Evolutionary conservation across 257 asterid species (phyloP).

Genomic region (Solanum appendiculatum): DNA sequence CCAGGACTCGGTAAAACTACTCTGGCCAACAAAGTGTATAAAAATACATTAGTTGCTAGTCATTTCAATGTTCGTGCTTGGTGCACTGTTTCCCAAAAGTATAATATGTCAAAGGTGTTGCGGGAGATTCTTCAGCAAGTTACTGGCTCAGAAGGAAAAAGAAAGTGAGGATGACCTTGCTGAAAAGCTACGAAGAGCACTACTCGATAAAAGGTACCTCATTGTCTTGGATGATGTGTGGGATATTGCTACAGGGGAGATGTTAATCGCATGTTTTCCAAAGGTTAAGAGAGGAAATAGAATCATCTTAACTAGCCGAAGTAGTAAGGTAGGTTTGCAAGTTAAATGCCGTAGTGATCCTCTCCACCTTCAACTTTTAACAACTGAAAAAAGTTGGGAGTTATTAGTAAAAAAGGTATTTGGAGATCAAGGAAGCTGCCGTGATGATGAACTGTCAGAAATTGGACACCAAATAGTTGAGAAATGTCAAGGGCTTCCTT

Average conservation of each 20-base stretch:
- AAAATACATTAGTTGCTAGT: background rate
- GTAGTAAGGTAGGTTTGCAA: background rate
- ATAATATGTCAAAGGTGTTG: background rate
- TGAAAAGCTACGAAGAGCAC: no score
- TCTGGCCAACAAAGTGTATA: background rate
- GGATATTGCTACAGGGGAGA: background rate
- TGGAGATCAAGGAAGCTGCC: background rate
- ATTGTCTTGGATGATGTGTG: background rate
- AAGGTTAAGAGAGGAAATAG: background rate
- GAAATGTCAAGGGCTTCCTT: slow-evolving; percentile 10
- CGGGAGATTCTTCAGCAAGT: background rate
- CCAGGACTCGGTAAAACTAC: background rate
- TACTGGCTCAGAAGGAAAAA: background rate
- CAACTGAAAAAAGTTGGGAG: background rate
- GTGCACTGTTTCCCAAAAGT: background rate
- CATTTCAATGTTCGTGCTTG: background rate
- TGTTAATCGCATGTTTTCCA: background rate
- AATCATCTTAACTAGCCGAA: background rate
- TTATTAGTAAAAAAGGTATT: background rate
- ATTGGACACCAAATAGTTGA: background rate
- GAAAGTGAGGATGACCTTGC: background rate
- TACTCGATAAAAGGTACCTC: background rate
- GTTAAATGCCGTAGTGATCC: background rate
- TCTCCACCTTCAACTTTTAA: background rate
- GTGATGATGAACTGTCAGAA: background rate